A percentile compares a stretch with the other conserved stretches of the same genome.
phyloP scores from a whole-genome alignment of 2,329 filamentous ascomycete species.

The Dactylellina parvicollis region DNA sequence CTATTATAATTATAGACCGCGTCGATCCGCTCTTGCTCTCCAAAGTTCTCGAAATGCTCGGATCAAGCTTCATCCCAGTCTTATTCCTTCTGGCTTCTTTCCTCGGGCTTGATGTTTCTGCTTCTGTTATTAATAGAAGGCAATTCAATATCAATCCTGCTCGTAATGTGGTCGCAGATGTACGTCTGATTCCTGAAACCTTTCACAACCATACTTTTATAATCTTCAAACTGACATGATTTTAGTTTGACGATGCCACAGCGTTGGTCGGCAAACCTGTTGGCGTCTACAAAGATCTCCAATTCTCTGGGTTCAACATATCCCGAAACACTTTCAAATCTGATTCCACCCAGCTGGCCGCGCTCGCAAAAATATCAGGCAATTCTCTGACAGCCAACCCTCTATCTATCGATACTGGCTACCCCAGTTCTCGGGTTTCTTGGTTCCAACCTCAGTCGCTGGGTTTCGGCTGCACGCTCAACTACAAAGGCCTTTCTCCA shows the following conservation, averaged over 20 bases:
- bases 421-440: not conserved
- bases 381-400: not conserved
- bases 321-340: constrained; percentile 13
- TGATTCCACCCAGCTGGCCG: not conserved
- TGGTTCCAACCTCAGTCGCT: constrained; percentile 25
- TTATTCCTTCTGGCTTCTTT: constrained; percentile 19
- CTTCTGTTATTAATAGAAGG: not conserved
- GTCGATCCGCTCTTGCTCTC: not conserved
- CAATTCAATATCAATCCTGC: not conserved
- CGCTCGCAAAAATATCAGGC: not conserved
- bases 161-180: constrained; percentile 8
- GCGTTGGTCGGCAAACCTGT: not conserved
- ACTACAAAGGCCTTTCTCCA: not conserved
- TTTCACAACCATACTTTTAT: not conserved
- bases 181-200: not conserved
- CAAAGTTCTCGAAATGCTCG: constrained; percentile 15
- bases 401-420: constrained; percentile 9
- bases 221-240: not conserved
- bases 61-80: constrained; percentile 13
- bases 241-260: constrained; percentile 20
- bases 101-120: constrained; percentile 16
- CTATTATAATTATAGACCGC: not conserved
- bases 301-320: constrained; percentile 6
- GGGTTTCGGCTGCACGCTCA: constrained; percentile 18
- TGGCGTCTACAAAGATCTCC: constrained; percentile 7